A percentile compares a stretch with the other conserved stretches of the same genome.
These are phyloP conservation scores for Kurtzmaniella quercitrusa DNA, from an alignment of 1,139 yeast genomes.

Conservation along the genomic window DNA sequence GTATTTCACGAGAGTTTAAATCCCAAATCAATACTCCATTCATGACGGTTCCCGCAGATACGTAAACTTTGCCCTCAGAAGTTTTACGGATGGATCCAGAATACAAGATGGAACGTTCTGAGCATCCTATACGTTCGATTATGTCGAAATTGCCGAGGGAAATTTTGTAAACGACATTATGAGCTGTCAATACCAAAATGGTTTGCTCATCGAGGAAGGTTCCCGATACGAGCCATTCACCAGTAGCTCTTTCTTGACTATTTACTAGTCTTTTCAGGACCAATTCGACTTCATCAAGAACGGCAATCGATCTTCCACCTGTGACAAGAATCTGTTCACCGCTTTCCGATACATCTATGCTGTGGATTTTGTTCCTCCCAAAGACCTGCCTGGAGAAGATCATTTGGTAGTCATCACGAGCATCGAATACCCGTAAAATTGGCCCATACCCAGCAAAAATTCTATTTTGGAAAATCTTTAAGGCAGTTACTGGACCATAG, in stretches of 20 bases:
- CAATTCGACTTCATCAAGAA: constrained; percentile 29
- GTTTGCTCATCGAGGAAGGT: constrained; percentile 40
- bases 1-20: constrained; percentile 35
- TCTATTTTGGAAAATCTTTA: constrained; percentile 38
- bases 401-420: constrained; percentile 35
- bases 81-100: constrained; percentile 70
- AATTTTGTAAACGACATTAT: constrained; percentile 60
- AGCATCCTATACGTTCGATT: constrained; percentile 44
- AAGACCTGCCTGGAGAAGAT: constrained; percentile 49
- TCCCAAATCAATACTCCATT: constrained; percentile 85
- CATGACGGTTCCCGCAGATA: constrained; percentile 93
- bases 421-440: constrained; percentile 48
- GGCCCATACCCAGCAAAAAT: constrained; percentile 80
- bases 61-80: constrained; percentile 37
- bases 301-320: constrained; percentile 71
- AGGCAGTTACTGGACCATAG: constrained; percentile 73
- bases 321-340: constrained; percentile 41
- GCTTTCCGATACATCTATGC: constrained; percentile 43
- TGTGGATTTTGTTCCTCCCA: constrained; percentile 73
- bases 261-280: constrained; percentile 5
- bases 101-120: constrained; percentile 79
- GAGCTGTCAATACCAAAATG: constrained; percentile 68
- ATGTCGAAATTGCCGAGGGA: constrained; percentile 29
- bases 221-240: constrained; percentile 76
- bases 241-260: constrained; percentile 43